Conservation (phyloP, 495 filamentous ascomycete species). For the Neurospora terricola region DNA sequence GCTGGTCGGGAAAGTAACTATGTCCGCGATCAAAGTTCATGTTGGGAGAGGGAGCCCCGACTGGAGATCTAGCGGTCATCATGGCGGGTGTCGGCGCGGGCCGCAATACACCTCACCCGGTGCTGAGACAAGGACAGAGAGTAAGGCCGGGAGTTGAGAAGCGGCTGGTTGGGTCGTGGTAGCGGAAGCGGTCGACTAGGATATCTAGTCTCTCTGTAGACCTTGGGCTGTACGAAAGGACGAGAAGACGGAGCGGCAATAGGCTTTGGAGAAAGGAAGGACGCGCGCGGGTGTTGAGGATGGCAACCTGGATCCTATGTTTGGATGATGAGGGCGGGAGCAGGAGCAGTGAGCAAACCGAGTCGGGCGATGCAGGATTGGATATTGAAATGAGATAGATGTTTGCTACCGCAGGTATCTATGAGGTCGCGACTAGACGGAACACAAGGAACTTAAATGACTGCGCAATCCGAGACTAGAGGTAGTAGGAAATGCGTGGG, state of each 20-base stretch:
- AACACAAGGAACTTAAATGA: not conserved
- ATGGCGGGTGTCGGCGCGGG: not conserved
- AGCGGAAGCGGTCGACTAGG: not conserved
- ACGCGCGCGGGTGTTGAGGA: not conserved
- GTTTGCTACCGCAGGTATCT: not conserved
- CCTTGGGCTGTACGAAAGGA: not conserved
- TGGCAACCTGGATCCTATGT: not conserved
- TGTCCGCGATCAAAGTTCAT: constrained; percentile 7
- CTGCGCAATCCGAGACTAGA: not conserved
- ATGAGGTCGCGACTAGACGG: not conserved
- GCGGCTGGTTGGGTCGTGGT: not conserved
- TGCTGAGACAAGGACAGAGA: not conserved
- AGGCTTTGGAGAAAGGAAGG: not conserved
- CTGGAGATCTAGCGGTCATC: not conserved
- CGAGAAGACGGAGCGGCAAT: not conserved
- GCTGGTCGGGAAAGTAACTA: constrained; percentile 17
- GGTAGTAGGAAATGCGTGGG: not conserved
- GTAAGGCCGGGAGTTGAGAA: not conserved
- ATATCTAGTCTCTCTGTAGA: not conserved
- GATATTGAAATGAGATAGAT: not conserved
- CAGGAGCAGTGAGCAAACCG: not conserved
- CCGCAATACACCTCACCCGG: not conserved
- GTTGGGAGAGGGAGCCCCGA: constrained; percentile 5
- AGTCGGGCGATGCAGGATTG: not conserved
- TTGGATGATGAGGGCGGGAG: not conserved